Base-by-base conservation (phyloP, 805 yeast species). In the Wickerhamiella vanderwaltii region DNA sequence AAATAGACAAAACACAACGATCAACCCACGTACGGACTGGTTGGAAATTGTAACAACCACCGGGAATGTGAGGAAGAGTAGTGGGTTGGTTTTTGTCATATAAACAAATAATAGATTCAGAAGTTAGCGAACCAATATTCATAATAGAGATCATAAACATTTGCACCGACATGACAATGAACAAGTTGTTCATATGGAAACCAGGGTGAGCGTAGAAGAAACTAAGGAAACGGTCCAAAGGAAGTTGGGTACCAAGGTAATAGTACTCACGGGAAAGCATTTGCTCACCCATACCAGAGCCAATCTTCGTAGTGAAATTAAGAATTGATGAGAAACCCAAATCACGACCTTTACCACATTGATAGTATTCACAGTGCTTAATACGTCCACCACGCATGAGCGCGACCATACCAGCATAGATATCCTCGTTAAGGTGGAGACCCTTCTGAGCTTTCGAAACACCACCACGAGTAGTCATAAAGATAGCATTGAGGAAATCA, bases 281-380 rank as follows among this genome's bases (percentile, higher is more conserved):
- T 59, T 88, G 97, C 58, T 88, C 97, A 6, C 97, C 97, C 97
- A 88, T 88, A 39, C 97, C 97, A 32, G 95, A 91, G 2, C 97
- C 97, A 57, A 88, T 87, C 63, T 88, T 88, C 2, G 95, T 80
- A 0, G 95, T 88, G 65, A 88, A 88, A 56, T 87, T 88, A 51
- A 88, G 66, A 49, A 88, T 86, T 0, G 95, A 83, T 1, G 86
- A 80, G 62, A 88, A 88, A 2, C 97, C 97, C 43, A 88, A 64
- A 64, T 88, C 97, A 59, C 97, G 71, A 0, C 97, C 97, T 59
- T 88, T 88, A 24, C 97, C 97, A 62, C 97, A 88, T 60, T 88
- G 97, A 61, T 77, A 86, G 61, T 80, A 88, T 56, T 88, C 97
- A 61, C 95, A 82, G 59, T 88, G 97, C 63, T 87, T 87, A 47